Evolutionary conservation across 2,329 filamentous ascomycete genomes (phyloP), one percentile per base, ranked within the genome.

Genomic region (Raffaelea albimanens): DNA sequence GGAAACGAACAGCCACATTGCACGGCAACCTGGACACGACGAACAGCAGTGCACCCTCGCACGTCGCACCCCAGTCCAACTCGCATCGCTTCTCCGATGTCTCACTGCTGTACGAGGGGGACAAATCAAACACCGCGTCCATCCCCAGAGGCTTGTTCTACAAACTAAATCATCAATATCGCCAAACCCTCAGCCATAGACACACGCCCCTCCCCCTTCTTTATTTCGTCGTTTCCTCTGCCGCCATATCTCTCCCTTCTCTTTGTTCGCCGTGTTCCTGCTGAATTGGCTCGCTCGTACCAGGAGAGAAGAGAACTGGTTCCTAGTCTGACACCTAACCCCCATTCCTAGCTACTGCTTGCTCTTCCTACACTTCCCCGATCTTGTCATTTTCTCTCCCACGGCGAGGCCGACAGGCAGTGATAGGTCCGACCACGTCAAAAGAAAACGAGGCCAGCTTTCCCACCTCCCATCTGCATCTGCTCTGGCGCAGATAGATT

Each of bases 101-200:
- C 61, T 63, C 57, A 61, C 58, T 53, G 53, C 46, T 48, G 50
- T 55, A 52, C 54, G 51, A 48, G 55, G 56, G 56, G 56, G 56
- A n/a, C 58, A 59, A 63, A 61, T 60, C 55, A 58, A 56, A 55
- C 52, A 56, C 55, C 56, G 23, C 31, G 25, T 41, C 29, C 20
- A 3, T n/a, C n/a, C 22, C 20, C 40, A 23, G 10, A 41, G 20
- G 20, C 20, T 41, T 22, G 40, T 41, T 41, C 40, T 23, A 41
- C 40, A 22, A 16, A 22, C 7, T 23, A 23, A 23, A 23, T 22
- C 22, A 23, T 21, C 19, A 22, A 22, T 10, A 23, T 23, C 40
- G 20, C 11, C 40, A 23, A 23, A 8, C 20, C 40, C 13, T 20
- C 20, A 23, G 7, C 20, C 40, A 23, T 23, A 23, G 20, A n/a